Percentiles rank a stretch among this genome's conserved stretches.
Conservation (phyloP, 345 rosid genomes). For the Melastoma malabathricum region DNA sequence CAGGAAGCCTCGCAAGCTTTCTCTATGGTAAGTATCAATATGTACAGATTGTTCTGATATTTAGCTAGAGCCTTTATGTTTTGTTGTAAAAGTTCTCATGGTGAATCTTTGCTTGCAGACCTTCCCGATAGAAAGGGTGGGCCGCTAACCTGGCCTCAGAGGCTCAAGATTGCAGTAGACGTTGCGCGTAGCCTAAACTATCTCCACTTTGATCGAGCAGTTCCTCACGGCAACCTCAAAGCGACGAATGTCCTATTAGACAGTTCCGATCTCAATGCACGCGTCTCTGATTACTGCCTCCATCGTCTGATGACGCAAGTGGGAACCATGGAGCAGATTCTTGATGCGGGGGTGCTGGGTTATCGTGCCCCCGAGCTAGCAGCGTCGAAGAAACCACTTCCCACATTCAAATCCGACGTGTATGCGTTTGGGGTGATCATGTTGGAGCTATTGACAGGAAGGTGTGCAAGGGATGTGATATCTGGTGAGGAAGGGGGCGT, state of each 20-base stretch:
- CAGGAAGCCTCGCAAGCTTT: slow-evolving; percentile 96
- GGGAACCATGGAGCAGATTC: slow-evolving; percentile 81
- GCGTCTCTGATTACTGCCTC: slow-evolving; percentile 89
- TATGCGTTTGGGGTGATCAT: slow-evolving; percentile 84
- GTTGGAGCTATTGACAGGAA: slow-evolving; percentile 70
- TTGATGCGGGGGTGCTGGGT: slow-evolving; percentile 91
- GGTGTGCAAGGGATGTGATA: slow-evolving; percentile 89
- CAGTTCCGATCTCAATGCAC: slow-evolving; percentile 86
- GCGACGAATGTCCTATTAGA: slow-evolving; percentile 75
- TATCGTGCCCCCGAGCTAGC: slow-evolving; percentile 93
- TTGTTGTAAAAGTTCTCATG: too few relatives aligned
- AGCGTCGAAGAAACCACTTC: slow-evolving; percentile 75
- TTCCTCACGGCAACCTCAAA: slow-evolving; percentile 94
- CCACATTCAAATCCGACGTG: slow-evolving; percentile 90
- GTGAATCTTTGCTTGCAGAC: slow-evolving; percentile 24
- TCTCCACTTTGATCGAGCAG: slow-evolving; percentile 89
- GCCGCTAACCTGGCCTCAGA: slow-evolving; percentile 66
- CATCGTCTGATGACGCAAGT: slow-evolving; percentile 96
- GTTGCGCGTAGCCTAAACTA: slow-evolving; percentile 98
- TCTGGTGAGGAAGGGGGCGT: slow-evolving; percentile 66
- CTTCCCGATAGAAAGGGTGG: slow-evolving; percentile 91
- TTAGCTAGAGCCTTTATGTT: too few relatives aligned
- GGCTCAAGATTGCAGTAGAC: slow-evolving; percentile 84
- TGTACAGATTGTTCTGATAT: too few relatives aligned
- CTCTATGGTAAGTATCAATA: slow-evolving; percentile 53